Evolutionary conservation across 257 asterid genomes (phyloP).

Genomic region (Solanum etuberosum): DNA sequence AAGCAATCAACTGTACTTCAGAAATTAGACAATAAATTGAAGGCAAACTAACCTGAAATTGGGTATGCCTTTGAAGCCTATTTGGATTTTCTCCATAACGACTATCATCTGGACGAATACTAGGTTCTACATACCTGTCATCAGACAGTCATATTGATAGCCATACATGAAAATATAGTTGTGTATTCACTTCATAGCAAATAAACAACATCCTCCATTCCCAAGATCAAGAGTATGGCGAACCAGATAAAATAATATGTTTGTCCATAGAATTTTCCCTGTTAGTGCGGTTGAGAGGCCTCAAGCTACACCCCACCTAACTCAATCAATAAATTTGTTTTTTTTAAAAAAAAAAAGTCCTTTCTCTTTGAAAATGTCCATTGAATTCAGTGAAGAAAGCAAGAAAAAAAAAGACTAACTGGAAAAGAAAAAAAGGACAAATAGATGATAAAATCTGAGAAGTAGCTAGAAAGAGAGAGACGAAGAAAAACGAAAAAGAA

Average conservation of each 20-base stretch:
- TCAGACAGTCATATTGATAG: slow-evolving; percentile 26
- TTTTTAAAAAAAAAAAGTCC: not conserved
- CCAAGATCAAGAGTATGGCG: not conserved
- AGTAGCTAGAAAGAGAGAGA: not conserved
- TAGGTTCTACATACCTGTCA: slow-evolving; percentile 93
- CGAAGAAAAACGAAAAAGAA: not conserved
- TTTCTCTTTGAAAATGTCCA: not conserved
- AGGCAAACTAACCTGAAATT: slow-evolving; percentile 61
- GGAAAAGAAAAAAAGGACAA: not conserved
- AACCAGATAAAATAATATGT: not conserved
- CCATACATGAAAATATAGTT: not conserved
- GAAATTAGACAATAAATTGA: not conserved
- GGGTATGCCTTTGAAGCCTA: slow-evolving; percentile 97
- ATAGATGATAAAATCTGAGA: not conserved
- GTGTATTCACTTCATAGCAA: not conserved
- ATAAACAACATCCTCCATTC: not conserved
- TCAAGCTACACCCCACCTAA: not conserved
- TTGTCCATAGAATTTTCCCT: not conserved
- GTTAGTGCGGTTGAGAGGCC: not conserved
- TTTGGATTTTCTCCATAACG: slow-evolving; percentile 99
- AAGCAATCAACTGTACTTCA: not conserved
- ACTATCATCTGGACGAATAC: slow-evolving; percentile 97
- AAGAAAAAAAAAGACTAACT: not conserved
- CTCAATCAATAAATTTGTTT: not conserved
- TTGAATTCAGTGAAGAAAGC: not conserved